phyloP scores from a whole-genome alignment of 2,329 filamentous ascomycete species.

The Colletotrichum chlorophyti region DNA sequence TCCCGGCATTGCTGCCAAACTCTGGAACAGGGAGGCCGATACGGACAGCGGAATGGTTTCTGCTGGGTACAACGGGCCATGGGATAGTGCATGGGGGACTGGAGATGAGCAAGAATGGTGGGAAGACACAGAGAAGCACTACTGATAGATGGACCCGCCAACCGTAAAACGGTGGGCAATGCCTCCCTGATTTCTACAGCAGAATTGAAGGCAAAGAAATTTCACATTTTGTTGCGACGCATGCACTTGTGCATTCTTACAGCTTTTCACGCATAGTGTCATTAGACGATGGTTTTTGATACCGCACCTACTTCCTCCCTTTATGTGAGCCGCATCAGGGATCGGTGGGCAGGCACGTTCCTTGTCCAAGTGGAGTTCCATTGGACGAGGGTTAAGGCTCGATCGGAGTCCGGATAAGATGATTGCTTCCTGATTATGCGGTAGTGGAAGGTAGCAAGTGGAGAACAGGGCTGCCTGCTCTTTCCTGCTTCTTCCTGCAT shows the following conservation, averaged over 20 bases:
- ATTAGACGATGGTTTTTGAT: too few species aligned
- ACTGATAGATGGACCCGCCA: slow-evolving; percentile 20
- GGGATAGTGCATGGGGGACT: slow-evolving; percentile 6
- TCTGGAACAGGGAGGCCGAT: slow-evolving; percentile 2
- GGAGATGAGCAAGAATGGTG: neutral
- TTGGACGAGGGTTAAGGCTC: too few species aligned
- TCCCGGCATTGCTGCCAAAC: neutral
- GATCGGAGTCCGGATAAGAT: too few species aligned
- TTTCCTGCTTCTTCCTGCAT: too few species aligned
- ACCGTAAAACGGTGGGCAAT: slow-evolving; percentile 4
- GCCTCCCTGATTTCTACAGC: slow-evolving; percentile 18
- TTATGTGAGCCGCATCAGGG: too few species aligned
- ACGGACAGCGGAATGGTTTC: neutral
- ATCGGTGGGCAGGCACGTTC: too few species aligned
- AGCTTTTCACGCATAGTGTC: too few species aligned
- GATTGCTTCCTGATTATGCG: too few species aligned
- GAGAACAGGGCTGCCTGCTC: too few species aligned
- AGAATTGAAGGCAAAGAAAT: slow-evolving; percentile 23
- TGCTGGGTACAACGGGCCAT: slow-evolving; percentile 13
- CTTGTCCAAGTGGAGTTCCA: too few species aligned
- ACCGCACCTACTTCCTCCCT: too few species aligned
- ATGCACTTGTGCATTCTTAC: neutral
- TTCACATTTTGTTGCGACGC: neutral
- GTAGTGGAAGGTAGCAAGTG: too few species aligned
- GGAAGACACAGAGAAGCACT: slow-evolving; percentile 20